These are phyloP conservation scores for Apiotrichum akiyoshidainum DNA, from an alignment of 1,284 basidiomycete species.

Conservation along the genomic window DNA sequence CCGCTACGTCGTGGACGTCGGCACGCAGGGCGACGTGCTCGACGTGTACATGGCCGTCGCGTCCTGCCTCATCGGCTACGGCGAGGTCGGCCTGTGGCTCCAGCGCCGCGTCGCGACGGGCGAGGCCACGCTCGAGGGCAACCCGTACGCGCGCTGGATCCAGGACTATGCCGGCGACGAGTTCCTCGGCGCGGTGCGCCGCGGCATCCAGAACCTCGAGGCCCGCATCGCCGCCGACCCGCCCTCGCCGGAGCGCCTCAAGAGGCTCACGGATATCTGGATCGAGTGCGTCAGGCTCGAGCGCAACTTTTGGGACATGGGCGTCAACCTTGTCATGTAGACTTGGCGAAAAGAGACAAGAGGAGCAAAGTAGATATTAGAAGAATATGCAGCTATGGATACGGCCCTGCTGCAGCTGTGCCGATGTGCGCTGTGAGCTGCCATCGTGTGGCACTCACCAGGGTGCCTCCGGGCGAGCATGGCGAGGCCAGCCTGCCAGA, in stretches of 20 bases:
- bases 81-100: slow-evolving; percentile 85
- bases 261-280: slow-evolving; percentile 72
- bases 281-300: slow-evolving; percentile 73
- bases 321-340: slow-evolving; percentile 23
- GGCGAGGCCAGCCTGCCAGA: too few species aligned
- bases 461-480: too few species aligned
- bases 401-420: too few species aligned
- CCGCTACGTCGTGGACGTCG: slow-evolving; percentile 76
- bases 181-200: slow-evolving; percentile 68
- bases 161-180: slow-evolving; percentile 70
- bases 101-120: slow-evolving; percentile 58
- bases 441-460: too few species aligned
- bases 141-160: slow-evolving; percentile 74
- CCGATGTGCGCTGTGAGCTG: too few species aligned
- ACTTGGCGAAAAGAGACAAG: neutral
- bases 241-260: slow-evolving; percentile 62
- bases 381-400: too few species aligned
- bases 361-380: neutral
- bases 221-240: slow-evolving; percentile 60
- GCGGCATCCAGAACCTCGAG: slow-evolving; percentile 68
- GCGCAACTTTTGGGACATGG: slow-evolving; percentile 79
- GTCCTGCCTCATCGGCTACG: slow-evolving; percentile 87
- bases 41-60: slow-evolving; percentile 75
- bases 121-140: slow-evolving; percentile 61
- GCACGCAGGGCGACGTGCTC: slow-evolving; percentile 67